Evolutionary conservation across 305 asterid species (phyloP).

Genomic region (Fraxinus xanthoxyloides): DNA sequence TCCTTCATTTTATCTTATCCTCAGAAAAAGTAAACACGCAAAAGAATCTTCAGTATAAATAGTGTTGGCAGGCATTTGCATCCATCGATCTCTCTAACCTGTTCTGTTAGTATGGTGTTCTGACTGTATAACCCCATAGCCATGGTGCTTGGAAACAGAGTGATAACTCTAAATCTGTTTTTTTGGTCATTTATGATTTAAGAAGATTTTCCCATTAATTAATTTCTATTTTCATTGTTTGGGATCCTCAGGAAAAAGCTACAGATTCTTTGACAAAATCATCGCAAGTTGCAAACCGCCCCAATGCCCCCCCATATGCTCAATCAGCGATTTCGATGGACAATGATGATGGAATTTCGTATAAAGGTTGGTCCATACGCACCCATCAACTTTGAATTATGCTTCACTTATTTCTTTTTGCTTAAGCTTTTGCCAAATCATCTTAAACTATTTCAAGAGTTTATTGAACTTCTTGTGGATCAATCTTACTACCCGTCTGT

Average conservation of each 20-base stretch:
- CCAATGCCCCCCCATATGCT: conserved; percentile 70
- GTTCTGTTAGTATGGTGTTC: conserved; percentile 2
- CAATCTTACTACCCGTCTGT: conserved; percentile 2
- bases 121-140: not conserved
- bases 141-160: conserved; percentile 17
- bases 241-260: conserved; percentile 64
- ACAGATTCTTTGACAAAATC: conserved; percentile 68
- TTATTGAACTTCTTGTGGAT: conserved; percentile 5
- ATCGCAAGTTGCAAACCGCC: conserved; percentile 56
- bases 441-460: conserved; percentile 5
- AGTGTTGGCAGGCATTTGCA: not conserved
- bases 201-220: conserved; percentile 10
- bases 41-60: not conserved
- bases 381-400: not conserved
- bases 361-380: conserved; percentile 47
- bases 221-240: conserved; percentile 12
- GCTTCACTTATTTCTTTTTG: not conserved
- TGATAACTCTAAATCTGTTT: not conserved
- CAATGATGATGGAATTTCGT: conserved; percentile 84
- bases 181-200: not conserved
- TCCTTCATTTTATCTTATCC: not conserved
- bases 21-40: not conserved
- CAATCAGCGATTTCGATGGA: conserved; percentile 68
- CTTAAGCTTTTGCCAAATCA: not conserved
- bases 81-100: not conserved